Evolutionary conservation across 108 stramenopile species (phyloP).

Genomic region (Nitzschia sp.): DNA sequence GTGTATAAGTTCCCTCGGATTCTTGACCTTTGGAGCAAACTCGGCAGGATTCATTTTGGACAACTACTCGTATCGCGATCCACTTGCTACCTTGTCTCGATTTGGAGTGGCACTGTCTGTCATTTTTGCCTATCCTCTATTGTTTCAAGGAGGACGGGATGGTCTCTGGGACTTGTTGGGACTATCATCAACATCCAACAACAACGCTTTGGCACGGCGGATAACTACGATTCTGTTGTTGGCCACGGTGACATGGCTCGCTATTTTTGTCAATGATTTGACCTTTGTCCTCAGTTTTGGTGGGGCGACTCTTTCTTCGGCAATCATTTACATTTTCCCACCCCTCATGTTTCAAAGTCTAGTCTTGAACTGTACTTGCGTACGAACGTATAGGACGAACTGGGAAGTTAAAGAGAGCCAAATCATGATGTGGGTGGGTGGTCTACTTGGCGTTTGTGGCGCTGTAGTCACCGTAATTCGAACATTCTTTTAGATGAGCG

Average conservation of each 20-base stretch:
- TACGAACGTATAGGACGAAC: slow-evolving; percentile 2
- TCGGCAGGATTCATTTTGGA: slow-evolving; percentile 83
- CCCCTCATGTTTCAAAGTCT: slow-evolving; percentile 75
- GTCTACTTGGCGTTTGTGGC: slow-evolving; percentile 18
- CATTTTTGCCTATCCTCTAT: slow-evolving; percentile 89
- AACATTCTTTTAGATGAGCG: slow-evolving; percentile 7
- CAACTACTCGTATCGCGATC: slow-evolving; percentile 84
- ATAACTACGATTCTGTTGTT: slow-evolving; percentile 56
- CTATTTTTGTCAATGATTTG: slow-evolving; percentile 67
- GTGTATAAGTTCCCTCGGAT: slow-evolving; percentile 66
- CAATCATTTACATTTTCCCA: slow-evolving; percentile 90
- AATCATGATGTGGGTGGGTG: slow-evolving; percentile 29
- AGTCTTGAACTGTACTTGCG: slow-evolving; percentile 10
- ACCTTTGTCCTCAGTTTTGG: slow-evolving; percentile 81
- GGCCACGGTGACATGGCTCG: slow-evolving; percentile 53
- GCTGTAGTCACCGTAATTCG: slow-evolving; percentile 24
- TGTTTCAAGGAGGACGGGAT: slow-evolving; percentile 78
- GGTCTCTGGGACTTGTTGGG: slow-evolving; percentile 69
- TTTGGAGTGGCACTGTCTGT: slow-evolving; percentile 81
- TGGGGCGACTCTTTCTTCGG: slow-evolving; percentile 88
- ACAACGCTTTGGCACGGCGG: slow-evolving; percentile 13
- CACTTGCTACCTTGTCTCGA: slow-evolving; percentile 67
- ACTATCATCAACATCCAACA: slow-evolving; percentile 32
- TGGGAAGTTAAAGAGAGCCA: slow-evolving; percentile 22
- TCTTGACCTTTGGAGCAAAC: slow-evolving; percentile 86